Evolutionary conservation across 2,329 filamentous ascomycete species (phyloP).

Genomic region (Chlorencoelia australis): DNA sequence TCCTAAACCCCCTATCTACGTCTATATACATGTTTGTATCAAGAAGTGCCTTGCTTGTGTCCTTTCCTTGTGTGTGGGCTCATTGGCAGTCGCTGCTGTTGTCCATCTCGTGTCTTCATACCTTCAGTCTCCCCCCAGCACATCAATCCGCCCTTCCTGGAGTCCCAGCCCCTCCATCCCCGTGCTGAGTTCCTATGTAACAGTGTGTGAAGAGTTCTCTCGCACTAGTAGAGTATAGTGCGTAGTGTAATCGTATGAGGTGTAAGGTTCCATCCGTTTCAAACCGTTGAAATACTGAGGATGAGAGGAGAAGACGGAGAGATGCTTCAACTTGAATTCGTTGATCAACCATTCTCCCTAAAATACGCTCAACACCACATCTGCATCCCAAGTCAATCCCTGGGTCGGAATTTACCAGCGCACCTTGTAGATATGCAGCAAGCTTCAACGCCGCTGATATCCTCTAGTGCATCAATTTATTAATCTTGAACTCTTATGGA

Average conservation of each 20-base stretch:
- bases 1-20: conserved; percentile 1
- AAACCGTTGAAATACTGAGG: conserved; percentile 5
- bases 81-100: conserved; percentile 6
- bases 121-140: conserved; percentile 7
- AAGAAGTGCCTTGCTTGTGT: conserved; percentile 1
- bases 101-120: conserved; percentile 4
- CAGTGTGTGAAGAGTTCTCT: conserved; percentile 6
- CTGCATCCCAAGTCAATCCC: not conserved
- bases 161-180: conserved; percentile 5
- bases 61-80: not conserved
- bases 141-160: conserved; percentile 1
- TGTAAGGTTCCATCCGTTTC: conserved; percentile 6
- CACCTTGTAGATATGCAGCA: not conserved
- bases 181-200: conserved; percentile 4
- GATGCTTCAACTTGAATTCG: not conserved
- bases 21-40: not conserved
- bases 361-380: not conserved
- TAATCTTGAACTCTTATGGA: not conserved
- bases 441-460: not conserved
- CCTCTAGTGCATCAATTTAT: not conserved
- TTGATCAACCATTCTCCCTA: not conserved
- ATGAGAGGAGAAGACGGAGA: too few species aligned
- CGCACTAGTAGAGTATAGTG: conserved; percentile 5
- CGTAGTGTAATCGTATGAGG: conserved; percentile 3
- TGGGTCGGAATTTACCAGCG: not conserved